Evolutionary conservation across 2,329 filamentous ascomycete species (phyloP).

Genomic region (Chaetomium strumarium): DNA sequence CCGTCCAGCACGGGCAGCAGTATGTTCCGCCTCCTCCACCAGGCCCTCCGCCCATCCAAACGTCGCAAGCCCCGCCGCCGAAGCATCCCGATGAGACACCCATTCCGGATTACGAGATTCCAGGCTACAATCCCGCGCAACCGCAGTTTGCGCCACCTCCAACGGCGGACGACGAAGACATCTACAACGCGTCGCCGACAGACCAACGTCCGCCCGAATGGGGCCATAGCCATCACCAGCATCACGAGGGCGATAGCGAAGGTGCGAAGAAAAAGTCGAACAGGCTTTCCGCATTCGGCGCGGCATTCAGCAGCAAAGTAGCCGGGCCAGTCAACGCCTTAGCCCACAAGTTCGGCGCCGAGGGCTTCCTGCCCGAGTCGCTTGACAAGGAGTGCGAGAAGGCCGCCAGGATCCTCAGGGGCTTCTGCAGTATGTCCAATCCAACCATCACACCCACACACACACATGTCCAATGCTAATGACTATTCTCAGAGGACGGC

Average conservation of each 20-base stretch:
- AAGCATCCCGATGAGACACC: slow-evolving; percentile 26
- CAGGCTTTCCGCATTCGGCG: slow-evolving; percentile 8
- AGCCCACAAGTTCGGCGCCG: slow-evolving; percentile 73
- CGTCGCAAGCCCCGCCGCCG: slow-evolving; percentile 10
- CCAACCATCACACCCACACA: neutral
- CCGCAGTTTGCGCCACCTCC: slow-evolving; percentile 21
- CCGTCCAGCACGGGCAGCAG: slow-evolving; percentile 12
- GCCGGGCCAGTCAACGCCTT: slow-evolving; percentile 74
- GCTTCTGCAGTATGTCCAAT: slow-evolving; percentile 67
- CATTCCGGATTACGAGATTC: slow-evolving; percentile 25
- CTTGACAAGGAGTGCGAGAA: slow-evolving; percentile 90
- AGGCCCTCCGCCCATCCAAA: slow-evolving; percentile 24
- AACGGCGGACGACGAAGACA: slow-evolving; percentile 14
- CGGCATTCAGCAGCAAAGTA: slow-evolving; percentile 37
- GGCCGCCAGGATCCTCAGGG: slow-evolving; percentile 73
- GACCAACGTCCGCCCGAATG: slow-evolving; percentile 20
- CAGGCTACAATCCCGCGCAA: slow-evolving; percentile 21
- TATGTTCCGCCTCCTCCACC: slow-evolving; percentile 27
- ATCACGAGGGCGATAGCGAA: slow-evolving; percentile 10
- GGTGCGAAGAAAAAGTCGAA: slow-evolving; percentile 22
- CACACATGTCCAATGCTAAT: neutral
- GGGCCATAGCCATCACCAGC: slow-evolving; percentile 4
- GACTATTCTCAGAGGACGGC: slow-evolving; percentile 39
- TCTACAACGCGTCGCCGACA: slow-evolving; percentile 23
- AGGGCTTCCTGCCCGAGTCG: slow-evolving; percentile 80